These are phyloP conservation scores for Aureobasidium sp. DNA, from an alignment of 2,329 filamentous ascomycete species.

Conservation along the genomic window DNA sequence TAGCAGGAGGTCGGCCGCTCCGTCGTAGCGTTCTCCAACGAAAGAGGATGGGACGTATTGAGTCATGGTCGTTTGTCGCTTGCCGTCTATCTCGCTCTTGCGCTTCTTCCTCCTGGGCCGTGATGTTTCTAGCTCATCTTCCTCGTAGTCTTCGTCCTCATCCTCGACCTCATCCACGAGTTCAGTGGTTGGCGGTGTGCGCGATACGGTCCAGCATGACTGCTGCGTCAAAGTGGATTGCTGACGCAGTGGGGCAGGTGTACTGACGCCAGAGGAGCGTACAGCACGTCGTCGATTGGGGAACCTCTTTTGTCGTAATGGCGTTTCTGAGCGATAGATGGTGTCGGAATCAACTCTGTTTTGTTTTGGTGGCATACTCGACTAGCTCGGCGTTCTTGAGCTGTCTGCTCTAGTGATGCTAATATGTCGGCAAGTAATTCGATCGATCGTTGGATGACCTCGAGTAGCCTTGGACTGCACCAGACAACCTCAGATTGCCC, in stretches of 20 bases:
- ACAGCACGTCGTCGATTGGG: neutral
- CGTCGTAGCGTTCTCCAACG: neutral
- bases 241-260: neutral
- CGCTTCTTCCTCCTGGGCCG: conserved; percentile 13
- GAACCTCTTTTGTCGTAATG: conserved; percentile 13
- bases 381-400: neutral
- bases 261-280: neutral
- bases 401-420: neutral
- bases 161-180: neutral
- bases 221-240: conserved; percentile 9
- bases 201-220: neutral
- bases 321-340: conserved; percentile 5
- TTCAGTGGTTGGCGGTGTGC: neutral
- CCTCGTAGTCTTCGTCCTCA: conserved; percentile 3
- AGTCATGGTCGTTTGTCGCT: conserved; percentile 16
- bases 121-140: neutral
- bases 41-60: conserved; percentile 14
- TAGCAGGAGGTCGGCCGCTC: neutral
- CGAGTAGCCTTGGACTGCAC: neutral
- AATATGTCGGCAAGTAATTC: neutral
- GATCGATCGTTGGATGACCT: neutral
- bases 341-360: neutral
- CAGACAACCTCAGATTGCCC: neutral
- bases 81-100: conserved; percentile 4
- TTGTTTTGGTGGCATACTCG: neutral